Evolutionary conservation across 2,329 filamentous ascomycete species (phyloP), one percentile per base, ranked within the genome.

Genomic region (Paecilomyces fulvus): DNA sequence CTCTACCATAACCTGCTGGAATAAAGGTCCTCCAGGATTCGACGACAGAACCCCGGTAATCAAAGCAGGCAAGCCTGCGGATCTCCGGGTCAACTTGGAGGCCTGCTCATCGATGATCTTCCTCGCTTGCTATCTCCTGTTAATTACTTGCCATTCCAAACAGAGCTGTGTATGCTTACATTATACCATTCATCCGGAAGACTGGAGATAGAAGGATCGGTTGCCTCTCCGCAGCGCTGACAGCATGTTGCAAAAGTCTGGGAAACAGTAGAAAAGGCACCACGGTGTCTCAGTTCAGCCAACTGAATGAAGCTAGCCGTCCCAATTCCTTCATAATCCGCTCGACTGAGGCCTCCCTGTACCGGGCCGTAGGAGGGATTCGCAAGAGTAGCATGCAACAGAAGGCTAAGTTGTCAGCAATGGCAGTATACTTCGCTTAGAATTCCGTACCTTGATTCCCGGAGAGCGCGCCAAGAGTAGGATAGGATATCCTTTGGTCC

Each of bases 401-500:
- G 75, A 56, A 90, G 85, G 70, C 90, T 94, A 37, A 17, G 10
- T 4, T 2, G 51, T 70, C 59, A 70, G 62, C 61, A 59, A 54
- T 30, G 31, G 31, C 14, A 49, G 49, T 60, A 11, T 58, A 60
- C 28, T 7, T n/a, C 8, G 14, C 43, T 30, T 14, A 17, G 12
- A 30, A 12, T 20, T 58, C 55, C 73, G 59, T 75, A 90, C 88
- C 90, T 96, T 23, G 92, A 90, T 73, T 99, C 94, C 60, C 96
- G 92, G n/a, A 96, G 79, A 5, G 91, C 90, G 64, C 94, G 84
- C 81, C 96, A 99, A 60, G 91, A 96, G 70, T 94, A 99, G 61
- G 92, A 97, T 51, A 99, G 74, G 17, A 95, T 81, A 64, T 95
- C 90, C 67, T 96, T 97, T 0, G 90, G 79, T 0, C 86, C 88